Conservation (phyloP, 495 filamentous ascomycete genomes). For the Tuber aestivum region DNA sequence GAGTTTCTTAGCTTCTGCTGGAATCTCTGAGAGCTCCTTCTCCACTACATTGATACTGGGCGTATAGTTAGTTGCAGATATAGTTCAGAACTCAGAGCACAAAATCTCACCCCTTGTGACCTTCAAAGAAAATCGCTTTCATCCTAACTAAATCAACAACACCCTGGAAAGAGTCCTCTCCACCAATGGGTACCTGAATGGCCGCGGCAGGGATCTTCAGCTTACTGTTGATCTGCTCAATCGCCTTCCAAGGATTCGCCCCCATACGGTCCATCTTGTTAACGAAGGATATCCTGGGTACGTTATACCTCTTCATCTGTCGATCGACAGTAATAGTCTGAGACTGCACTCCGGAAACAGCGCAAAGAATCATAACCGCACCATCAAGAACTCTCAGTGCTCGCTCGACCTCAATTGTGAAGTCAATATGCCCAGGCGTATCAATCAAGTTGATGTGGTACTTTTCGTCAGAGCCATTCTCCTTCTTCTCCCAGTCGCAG, state of each 20-base stretch:
- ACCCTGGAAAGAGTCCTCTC: conserved; percentile 86
- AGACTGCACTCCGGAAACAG: conserved; percentile 92
- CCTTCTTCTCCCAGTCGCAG: conserved; percentile 90
- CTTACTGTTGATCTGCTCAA: conserved; percentile 95
- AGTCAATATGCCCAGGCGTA: conserved; percentile 98
- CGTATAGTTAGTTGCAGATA: conserved; percentile 7
- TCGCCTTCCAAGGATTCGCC: conserved; percentile 94
- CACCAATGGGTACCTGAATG: conserved; percentile 89
- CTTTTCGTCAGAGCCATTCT: conserved; percentile 68
- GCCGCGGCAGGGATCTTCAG: conserved; percentile 87
- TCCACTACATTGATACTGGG: conserved; percentile 55
- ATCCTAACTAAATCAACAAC: conserved; percentile 90
- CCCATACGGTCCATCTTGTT: conserved; percentile 99
- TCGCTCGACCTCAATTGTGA: conserved; percentile 98
- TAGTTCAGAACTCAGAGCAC: conserved; percentile 3
- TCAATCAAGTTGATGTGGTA: conserved; percentile 99
- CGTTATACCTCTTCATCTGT: conserved; percentile 97
- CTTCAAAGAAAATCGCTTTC: conserved; percentile 89
- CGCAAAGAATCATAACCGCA: conserved; percentile 97
- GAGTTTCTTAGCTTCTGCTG: conserved; percentile 64
- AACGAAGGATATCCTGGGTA: conserved; percentile 90
- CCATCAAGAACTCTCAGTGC: conserved; percentile 94
- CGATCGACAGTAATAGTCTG: conserved; percentile 98
- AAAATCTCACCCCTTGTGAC: conserved; percentile 59
- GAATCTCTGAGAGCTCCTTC: conserved; percentile 62